Base-by-base conservation (phyloP, 768 basidiomycete species). In the Daedaleopsis nitida region DNA sequence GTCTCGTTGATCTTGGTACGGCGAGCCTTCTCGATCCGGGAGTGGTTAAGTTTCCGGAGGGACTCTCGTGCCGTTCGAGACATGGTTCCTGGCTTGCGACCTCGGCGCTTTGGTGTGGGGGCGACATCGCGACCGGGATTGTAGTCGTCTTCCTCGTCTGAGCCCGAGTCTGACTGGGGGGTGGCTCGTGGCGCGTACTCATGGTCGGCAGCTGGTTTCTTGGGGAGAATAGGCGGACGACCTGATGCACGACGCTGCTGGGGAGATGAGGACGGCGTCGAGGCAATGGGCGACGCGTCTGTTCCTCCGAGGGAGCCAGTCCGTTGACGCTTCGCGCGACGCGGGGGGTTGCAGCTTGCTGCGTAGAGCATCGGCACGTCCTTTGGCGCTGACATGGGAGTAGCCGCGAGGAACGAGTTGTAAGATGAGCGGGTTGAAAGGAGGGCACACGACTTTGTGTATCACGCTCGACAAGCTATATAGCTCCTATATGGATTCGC, bases 1-100 rank as follows among this genome's bases (percentile, higher is more conserved):
- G 95, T 93, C 54, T 93, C 89, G 70, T 98, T 98, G 65, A 98
- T 98, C 82, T 97, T 97, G 12, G 96, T 96, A 60, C 96, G 81
- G 34, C 96, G 79, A 0, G 95, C 86, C 70, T 96, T 92, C 77
- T 98, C 96, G 71, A 98, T 98, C 63, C 95, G 86, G 6, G 90
- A 92, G 70, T 98, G 96, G 75, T 97, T 97, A 38, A 93, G 85
- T 73, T 96, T 94, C 55, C 96, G 86, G 74, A 93, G 87, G 2
- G 88, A 84, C 75, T 96, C 94, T 50, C 95, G 82, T 34, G 90
- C 90, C 14, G 83, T 83, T 62, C 91, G 88, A 17, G 89, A 89
- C 49, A 91, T 74, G 10, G 84, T 80, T 10, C 86, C 87, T 0
- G 91, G 88, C 69, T 89, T 91, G 53, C 83, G 79, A 17, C 91